Conservation (phyloP, 2,329 filamentous ascomycete species). For the Monilinia laxa region DNA sequence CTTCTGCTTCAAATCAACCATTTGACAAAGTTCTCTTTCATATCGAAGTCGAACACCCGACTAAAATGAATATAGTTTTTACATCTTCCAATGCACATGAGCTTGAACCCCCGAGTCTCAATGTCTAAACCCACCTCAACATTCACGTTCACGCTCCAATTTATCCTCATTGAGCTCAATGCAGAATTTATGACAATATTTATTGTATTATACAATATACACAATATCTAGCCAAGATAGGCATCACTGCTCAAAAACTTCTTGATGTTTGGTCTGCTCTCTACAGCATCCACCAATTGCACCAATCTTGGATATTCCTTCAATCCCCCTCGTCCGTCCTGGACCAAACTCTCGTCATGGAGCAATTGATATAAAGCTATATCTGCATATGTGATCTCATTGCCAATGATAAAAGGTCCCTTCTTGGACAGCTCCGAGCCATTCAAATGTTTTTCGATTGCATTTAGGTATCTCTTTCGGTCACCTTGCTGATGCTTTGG, state of each 20-base stretch:
- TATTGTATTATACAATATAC: background rate
- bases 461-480: constrained; percentile 21
- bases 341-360: constrained; percentile 38
- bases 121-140: background rate
- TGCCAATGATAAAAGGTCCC: constrained; percentile 37
- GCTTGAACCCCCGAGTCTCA: background rate
- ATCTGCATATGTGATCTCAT: constrained; percentile 39
- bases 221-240: constrained; percentile 30
- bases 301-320: constrained; percentile 36
- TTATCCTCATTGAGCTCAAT: background rate
- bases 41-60: background rate
- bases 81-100: background rate
- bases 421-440: constrained; percentile 37
- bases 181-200: background rate
- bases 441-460: constrained; percentile 42
- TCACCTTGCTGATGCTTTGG: constrained; percentile 7
- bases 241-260: constrained; percentile 36
- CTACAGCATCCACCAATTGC: constrained; percentile 36
- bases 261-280: constrained; percentile 36
- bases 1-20: background rate
- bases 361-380: constrained; percentile 37
- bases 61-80: background rate
- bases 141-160: background rate
- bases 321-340: constrained; percentile 34
- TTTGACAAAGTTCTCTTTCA: background rate